Evolutionary conservation across 2,329 filamentous ascomycete species (phyloP), one percentile per base, ranked within the genome.

Genomic region (Phoma sp.): DNA sequence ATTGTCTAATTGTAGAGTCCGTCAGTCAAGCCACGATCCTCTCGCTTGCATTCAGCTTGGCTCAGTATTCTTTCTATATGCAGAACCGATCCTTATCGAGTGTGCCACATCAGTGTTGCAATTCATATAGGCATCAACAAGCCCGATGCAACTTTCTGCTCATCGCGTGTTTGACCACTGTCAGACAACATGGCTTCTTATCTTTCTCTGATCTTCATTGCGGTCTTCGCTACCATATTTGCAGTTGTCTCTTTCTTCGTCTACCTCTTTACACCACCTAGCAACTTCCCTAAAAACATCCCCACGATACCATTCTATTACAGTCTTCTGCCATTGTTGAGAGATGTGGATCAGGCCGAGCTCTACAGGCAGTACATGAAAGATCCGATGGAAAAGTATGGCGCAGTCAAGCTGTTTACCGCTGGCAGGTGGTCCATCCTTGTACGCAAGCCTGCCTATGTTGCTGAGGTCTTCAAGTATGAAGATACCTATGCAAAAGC

Each of bases 321-420:
- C 8, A 70, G 76, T 1, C 71, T 80, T 7, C 57, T 79, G 0
- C 73, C 77, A 0, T 71, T 80, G 3, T 71, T 79, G 63, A 68
- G 65, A 38, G 75, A 79, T 43, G 72, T 77, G 18, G 78, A 79
- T 51, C 78, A 80, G 61, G 69, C 73, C 4, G 71, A 78, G 13
- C 70, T 77, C 5, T 80, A 77, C 59, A 62, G 58, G 10, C 54
- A 63, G 45, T 78, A 79, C 59, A 70, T 80, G 38, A 69, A 76
- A 33, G 60, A 67, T 47, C 76, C 76, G 2, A 62, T 78, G 5
- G 65, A 66, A 8, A 66, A 65, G n/a, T 71, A 76, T 40, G 76
- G 80, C 4, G 80, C 79, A 1, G 80, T 81, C 14, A 77, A 80
- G 51, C 67, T 82, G 25, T 82, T 79, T 68, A 81, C 81, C 30